A percentile compares a stretch with the other conserved stretches of the same genome.
These are phyloP conservation scores for Casuarina equisetifolia DNA, from an alignment of 306 rosid genomes.

Conservation along the genomic window DNA sequence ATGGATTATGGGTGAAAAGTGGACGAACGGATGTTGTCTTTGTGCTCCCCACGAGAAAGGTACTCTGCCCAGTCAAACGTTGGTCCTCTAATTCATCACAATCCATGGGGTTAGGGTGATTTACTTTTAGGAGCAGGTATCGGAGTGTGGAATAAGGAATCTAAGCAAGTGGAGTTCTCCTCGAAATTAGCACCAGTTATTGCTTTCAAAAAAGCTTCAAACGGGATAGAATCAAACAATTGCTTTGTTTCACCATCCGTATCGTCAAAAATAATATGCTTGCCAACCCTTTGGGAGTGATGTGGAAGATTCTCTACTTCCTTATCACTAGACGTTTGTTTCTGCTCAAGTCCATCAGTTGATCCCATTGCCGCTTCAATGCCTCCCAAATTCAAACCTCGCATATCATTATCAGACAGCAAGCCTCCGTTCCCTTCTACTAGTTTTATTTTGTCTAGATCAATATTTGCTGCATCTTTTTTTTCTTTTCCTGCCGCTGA, in stretches of 20 bases:
- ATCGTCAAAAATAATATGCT: constrained; percentile 3
- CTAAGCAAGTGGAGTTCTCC: constrained; percentile 24
- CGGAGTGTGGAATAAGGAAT: constrained; percentile 19
- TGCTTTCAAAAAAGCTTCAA: constrained; percentile 30
- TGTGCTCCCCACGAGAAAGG: too few relatives aligned
- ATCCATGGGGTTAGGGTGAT: not conserved
- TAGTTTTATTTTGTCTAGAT: constrained; percentile 17
- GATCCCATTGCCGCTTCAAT: constrained; percentile 29
- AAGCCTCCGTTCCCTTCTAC: constrained; percentile 17
- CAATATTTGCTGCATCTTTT: constrained; percentile 20
- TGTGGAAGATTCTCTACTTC: constrained; percentile 22
- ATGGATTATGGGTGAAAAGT: too few relatives aligned
- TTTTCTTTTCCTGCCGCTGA: too few relatives aligned
- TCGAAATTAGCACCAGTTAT: constrained; percentile 21
- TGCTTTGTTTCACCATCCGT: constrained; percentile 25
- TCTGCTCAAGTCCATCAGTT: constrained; percentile 34
- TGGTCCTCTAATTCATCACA: constrained; percentile 25
- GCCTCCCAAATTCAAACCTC: constrained; percentile 26
- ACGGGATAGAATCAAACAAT: constrained; percentile 10
- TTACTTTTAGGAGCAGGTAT: not conserved
- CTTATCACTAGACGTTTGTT: not conserved
- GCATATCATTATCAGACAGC: constrained; percentile 27
- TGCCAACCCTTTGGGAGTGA: constrained; percentile 24
- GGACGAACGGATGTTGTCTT: too few relatives aligned
- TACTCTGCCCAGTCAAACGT: too few relatives aligned